Evolutionary conservation across 1,139 yeast genomes (phyloP).

Genomic region (Schwanniomyces etchellsii): DNA sequence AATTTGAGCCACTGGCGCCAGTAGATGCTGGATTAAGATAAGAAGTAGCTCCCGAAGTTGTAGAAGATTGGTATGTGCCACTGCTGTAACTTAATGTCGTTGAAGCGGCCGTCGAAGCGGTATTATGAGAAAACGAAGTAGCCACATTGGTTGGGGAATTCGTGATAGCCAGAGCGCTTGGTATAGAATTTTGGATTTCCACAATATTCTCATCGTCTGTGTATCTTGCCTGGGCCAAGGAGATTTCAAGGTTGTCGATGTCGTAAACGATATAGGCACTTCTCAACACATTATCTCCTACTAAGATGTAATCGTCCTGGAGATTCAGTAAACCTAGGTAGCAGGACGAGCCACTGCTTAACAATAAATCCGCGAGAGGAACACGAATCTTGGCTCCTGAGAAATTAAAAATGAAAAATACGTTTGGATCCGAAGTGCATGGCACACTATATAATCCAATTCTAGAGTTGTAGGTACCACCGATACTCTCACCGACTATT

Average conservation of each 20-base stretch:
- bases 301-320: slow-evolving; percentile 17
- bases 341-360: slow-evolving; percentile 16
- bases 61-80: slow-evolving; percentile 2
- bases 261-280: slow-evolving; percentile 77
- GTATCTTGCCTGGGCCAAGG: slow-evolving; percentile 57
- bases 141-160: slow-evolving; percentile 5
- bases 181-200: slow-evolving; percentile 34
- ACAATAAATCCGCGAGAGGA: slow-evolving; percentile 24
- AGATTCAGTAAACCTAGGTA: slow-evolving; percentile 26
- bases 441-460: slow-evolving; percentile 12
- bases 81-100: slow-evolving; percentile 3
- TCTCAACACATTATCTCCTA: slow-evolving; percentile 75
- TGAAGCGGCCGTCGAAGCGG: slow-evolving; percentile 2
- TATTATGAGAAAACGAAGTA: slow-evolving; percentile 2
- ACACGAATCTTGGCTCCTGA: slow-evolving; percentile 33
- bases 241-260: slow-evolving; percentile 57
- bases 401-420: slow-evolving; percentile 28
- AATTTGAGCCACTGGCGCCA: no score
- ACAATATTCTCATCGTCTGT: slow-evolving; percentile 38
- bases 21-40: no score
- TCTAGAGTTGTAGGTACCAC: slow-evolving; percentile 14
- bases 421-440: slow-evolving; percentile 15
- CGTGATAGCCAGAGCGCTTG: slow-evolving; percentile 28
- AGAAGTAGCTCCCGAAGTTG: no score
- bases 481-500: slow-evolving; percentile 23